Evolutionary conservation across 352 stramenopile species (phyloP).

Genomic region (Pythium volutum): DNA sequence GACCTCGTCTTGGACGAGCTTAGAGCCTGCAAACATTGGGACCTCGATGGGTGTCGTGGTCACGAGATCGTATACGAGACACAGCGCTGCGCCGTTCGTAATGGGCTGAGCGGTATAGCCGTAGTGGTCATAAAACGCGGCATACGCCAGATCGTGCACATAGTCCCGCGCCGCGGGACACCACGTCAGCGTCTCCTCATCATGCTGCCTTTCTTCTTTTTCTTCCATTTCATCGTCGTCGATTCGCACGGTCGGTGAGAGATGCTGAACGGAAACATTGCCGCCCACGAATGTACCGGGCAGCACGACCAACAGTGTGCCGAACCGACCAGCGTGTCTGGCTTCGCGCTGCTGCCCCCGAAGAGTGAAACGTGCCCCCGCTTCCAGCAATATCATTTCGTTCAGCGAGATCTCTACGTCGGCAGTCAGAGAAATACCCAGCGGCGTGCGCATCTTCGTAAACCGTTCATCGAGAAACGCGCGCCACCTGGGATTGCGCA

Average conservation of each 20-base stretch:
- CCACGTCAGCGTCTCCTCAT: neutral
- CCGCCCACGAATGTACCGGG: conserved; percentile 24
- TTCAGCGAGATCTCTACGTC: conserved; percentile 20
- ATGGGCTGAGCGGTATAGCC: neutral
- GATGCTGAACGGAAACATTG: conserved; percentile 5
- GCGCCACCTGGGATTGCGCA: conserved; percentile 6
- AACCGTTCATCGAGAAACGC: conserved; percentile 3
- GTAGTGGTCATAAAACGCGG: neutral
- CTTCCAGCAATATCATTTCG: conserved; percentile 38
- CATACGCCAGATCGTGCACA: neutral
- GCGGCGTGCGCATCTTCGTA: neutral
- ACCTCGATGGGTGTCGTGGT: neutral
- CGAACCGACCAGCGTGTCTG: conserved; percentile 44
- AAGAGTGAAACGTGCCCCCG: neutral
- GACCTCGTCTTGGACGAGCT: neutral
- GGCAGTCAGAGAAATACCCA: conserved; percentile 3
- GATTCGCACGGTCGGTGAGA: neutral
- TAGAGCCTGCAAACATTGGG: neutral
- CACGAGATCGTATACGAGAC: neutral
- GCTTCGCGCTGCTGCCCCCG: conserved; percentile 31
- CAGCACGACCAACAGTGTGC: conserved; percentile 38
- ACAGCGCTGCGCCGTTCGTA: neutral
- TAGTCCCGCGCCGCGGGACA: neutral
- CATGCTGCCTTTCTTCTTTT: neutral
- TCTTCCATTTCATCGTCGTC: neutral